Evolutionary conservation across 768 basidiomycete genomes (phyloP), one percentile per base, ranked within the genome.

Genomic region (Cubamyces lactineus): DNA sequence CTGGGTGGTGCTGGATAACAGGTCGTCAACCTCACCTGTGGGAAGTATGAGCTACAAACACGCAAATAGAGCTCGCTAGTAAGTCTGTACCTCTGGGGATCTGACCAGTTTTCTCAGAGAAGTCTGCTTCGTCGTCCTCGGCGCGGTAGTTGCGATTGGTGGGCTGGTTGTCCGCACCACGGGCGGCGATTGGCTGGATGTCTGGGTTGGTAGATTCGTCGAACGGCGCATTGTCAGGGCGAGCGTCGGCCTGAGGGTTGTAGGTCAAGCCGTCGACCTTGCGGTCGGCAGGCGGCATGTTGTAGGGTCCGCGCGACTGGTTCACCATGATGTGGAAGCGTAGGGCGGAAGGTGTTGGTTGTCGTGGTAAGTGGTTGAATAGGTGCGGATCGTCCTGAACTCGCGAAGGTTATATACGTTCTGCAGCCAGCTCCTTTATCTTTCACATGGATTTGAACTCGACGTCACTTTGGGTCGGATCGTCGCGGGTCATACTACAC

Each of bases 1-100:
- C 11, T 63, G 53, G 3, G 54, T 46, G 7, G 59, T 63, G 48
- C 45, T 53, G 13, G 53, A 47, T 40, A 70, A 39, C 6, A 71
- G 43, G 8, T 70, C 72, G n/a, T 72, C 54, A 19, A 69, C 66
- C 46, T 73, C 68, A 11, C 58, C 71, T 71, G 28, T 21, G 8
- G 24, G 16, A 54, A 24, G 11, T 50, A 34, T 54, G 9, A 47
- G 40, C 23, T 1, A 8, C 23, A 3, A 8, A 13, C 23, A 28
- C 19, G 9, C 16, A 40, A 2, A 7, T 4, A 8, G 28, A 24
- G 34, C 41, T 16, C 24, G 15, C 8, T 0, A 58, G 67, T 26
- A 34, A 6, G 9, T n/a, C n/a, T n/a, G n/a, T 51, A 70, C 71
- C 48, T 24, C 56, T 56, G 6, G 71, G 63, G 24, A 72, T 67